Evolutionary conservation across 2,329 filamentous ascomycete genomes (phyloP).

Genomic region (Tolypocladium nubicola): DNA sequence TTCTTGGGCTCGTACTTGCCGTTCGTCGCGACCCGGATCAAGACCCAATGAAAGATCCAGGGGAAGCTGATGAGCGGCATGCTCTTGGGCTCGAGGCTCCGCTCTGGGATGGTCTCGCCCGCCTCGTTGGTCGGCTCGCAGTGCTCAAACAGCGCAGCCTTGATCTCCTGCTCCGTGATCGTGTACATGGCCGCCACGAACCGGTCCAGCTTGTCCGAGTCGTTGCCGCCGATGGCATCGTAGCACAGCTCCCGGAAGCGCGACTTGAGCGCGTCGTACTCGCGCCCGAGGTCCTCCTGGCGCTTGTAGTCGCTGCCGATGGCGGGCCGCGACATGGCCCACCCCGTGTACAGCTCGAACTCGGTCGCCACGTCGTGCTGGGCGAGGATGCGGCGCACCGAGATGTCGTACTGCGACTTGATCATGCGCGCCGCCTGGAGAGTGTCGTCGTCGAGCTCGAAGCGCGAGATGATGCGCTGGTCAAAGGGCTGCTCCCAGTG

Average conservation of each 20-base stretch:
- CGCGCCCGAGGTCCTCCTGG: conserved; percentile 67
- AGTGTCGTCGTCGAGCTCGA: conserved; percentile 40
- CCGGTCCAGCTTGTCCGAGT: conserved; percentile 49
- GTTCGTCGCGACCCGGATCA: conserved; percentile 21
- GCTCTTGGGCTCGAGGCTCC: conserved; percentile 22
- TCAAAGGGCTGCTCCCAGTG: conserved; percentile 69
- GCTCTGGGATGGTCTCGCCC: conserved; percentile 14
- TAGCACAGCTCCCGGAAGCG: conserved; percentile 59
- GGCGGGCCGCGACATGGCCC: conserved; percentile 64
- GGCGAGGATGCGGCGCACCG: conserved; percentile 69
- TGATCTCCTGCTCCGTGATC: conserved; percentile 63
- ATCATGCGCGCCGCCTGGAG: conserved; percentile 51
- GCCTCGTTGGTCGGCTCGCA: conserved; percentile 19
- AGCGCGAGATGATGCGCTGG: conserved; percentile 56
- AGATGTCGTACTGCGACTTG: conserved; percentile 69
- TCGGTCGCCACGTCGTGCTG: conserved; percentile 78
- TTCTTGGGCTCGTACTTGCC: conserved; percentile 12
- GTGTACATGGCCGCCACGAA: conserved; percentile 85
- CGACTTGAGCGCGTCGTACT: conserved; percentile 55
- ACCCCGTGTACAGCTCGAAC: conserved; percentile 85
- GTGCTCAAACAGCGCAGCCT: conserved; percentile 42
- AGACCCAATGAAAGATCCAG: conserved; percentile 70
- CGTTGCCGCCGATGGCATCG: conserved; percentile 48
- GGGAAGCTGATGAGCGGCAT: conserved; percentile 89
- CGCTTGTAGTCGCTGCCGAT: conserved; percentile 74